Evolutionary conservation across 2,329 filamentous ascomycete species (phyloP).

Genomic region (Scytalidium sp.): DNA sequence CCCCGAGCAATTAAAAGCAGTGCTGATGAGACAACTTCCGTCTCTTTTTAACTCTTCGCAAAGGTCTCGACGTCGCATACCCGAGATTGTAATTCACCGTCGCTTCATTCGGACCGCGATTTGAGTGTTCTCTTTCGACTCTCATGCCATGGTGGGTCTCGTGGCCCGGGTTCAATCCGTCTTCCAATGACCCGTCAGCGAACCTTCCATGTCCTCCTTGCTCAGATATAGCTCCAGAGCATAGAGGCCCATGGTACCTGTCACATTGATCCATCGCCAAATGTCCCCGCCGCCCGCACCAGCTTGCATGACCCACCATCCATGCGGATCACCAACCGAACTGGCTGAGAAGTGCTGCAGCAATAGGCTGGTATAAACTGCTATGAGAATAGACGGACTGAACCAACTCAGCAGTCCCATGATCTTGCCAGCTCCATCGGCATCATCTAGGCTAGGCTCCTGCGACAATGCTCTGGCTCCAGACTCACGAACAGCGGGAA

Average conservation of each 20-base stretch:
- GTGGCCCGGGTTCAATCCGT: slow-evolving; percentile 63
- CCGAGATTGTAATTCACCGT: background rate
- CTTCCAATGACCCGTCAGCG: slow-evolving; percentile 84
- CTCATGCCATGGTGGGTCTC: background rate
- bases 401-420: slow-evolving; percentile 89
- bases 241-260: slow-evolving; percentile 84
- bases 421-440: slow-evolving; percentile 75
- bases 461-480: slow-evolving; percentile 80
- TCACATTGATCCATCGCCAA: slow-evolving; percentile 93
- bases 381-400: slow-evolving; percentile 88
- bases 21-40: background rate
- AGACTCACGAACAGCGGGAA: slow-evolving; percentile 85
- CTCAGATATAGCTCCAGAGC: slow-evolving; percentile 86
- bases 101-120: background rate
- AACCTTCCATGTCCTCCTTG: slow-evolving; percentile 73
- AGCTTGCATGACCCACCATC: slow-evolving; percentile 83
- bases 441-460: slow-evolving; percentile 81
- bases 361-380: slow-evolving; percentile 92
- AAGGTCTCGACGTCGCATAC: background rate
- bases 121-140: background rate
- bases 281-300: slow-evolving; percentile 80
- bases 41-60: background rate
- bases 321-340: slow-evolving; percentile 56
- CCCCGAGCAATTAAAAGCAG: background rate
- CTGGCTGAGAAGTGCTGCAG: slow-evolving; percentile 91